phyloP scores from a whole-genome alignment of 1,139 yeast genomes.

The Oligophagozyma castellii region DNA sequence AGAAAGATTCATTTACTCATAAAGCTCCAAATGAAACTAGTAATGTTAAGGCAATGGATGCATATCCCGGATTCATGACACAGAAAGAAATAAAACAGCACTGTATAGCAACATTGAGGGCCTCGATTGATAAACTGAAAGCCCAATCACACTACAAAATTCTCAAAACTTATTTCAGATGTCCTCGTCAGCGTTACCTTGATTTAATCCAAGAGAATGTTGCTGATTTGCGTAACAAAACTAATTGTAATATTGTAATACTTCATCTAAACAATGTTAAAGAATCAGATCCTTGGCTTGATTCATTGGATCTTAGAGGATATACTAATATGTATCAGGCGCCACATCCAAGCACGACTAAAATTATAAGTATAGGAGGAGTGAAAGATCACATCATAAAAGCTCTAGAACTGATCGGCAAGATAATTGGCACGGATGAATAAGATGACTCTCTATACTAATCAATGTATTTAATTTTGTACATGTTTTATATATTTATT shows the following conservation, averaged over 20 bases:
- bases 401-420: conserved; percentile 8
- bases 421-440: conserved; percentile 6
- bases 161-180: conserved; percentile 20
- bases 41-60: conserved; percentile 1
- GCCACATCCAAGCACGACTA: conserved; percentile 23
- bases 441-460: not conserved
- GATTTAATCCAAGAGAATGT: conserved; percentile 18
- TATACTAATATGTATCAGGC: conserved; percentile 9
- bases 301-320: conserved; percentile 10
- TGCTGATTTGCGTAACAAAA: conserved; percentile 16
- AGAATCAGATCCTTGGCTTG: conserved; percentile 22
- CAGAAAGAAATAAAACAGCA: conserved; percentile 20
- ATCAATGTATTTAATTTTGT: not conserved
- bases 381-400: conserved; percentile 21
- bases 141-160: conserved; percentile 21
- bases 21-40: conserved; percentile 3
- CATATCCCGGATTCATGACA: conserved; percentile 12
- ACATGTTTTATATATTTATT: not conserved
- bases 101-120: conserved; percentile 18
- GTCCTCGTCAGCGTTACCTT: conserved; percentile 20
- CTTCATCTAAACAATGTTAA: conserved; percentile 22
- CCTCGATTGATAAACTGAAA: conserved; percentile 17
- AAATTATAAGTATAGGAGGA: conserved; percentile 24
- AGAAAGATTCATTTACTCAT: too few species aligned
- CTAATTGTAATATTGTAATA: conserved; percentile 24